Base-by-base conservation (phyloP, 192 early-diverging fungal species). In the Coemansia furcata region DNA sequence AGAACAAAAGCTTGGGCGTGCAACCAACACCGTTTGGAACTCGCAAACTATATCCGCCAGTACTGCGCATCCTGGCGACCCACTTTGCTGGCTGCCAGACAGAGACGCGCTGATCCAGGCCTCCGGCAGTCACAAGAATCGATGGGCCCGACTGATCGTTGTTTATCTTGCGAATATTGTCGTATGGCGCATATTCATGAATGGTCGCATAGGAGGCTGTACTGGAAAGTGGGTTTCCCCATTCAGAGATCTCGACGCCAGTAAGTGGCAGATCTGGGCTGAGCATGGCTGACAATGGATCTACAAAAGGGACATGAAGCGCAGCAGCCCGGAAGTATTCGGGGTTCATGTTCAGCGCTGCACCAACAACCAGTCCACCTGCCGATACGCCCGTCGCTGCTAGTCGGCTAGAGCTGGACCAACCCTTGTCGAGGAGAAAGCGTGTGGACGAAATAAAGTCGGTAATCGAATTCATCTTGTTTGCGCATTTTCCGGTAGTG, bases 21-120 rank as follows among this genome's bases (percentile, higher is more conserved):
- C 19, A 4, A 21, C 33, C 30, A 1, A 19, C 19, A 7, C 4
- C 33, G 3, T 9, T 30, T 29, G 23, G 38, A 11, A 33, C 15
- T 36, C 14, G n/a, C 35, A 30, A 1, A 17, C 21, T 39, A 21
- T 82, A 73, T 23, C 71, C 58, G n/a, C 74, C 74, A 12, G 42
- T 35, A 40, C 62, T 84, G 70, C 89, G 82, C 38, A 96, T 57
- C 11, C 90, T 84, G 9, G 95, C 92, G 35, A 95, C 89, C 76
- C 86, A 97, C 69, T 97, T 96, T n/a, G 92, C 67, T 1, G 93
- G 91, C 65, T 97, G 93, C 77, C 88, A 94, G 42, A 86, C 90
- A 26, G 86, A 81, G 3, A 97, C 95, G 0, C 95, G 78, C 61
- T 88, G 87, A 69, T 97, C 95, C 40, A 85, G 85, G 40, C 93